These are phyloP conservation scores for Colletotrichum falcatum DNA, from an alignment of 2,329 filamentous ascomycete genomes.

Conservation along the genomic window DNA sequence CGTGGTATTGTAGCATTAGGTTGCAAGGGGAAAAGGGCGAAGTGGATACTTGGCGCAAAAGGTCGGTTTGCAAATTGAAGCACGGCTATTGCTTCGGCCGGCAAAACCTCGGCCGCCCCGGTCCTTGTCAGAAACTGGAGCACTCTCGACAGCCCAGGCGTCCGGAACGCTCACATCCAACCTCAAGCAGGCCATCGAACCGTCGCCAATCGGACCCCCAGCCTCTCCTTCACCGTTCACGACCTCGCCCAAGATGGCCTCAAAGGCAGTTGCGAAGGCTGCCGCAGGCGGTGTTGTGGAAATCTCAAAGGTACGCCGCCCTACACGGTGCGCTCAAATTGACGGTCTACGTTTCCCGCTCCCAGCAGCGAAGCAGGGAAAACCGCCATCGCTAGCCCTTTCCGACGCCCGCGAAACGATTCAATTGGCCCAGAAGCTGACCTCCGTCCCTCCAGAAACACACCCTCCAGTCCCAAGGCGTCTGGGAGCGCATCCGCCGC, in stretches of 20 bases:
- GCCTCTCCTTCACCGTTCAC: conserved; percentile 42
- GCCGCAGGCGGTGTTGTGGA: conserved; percentile 63
- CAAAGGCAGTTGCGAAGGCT: conserved; percentile 69
- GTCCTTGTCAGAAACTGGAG: conserved; percentile 36
- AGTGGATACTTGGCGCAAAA: conserved; percentile 28
- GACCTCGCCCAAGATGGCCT: conserved; percentile 65
- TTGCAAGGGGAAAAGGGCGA: conserved; percentile 18
- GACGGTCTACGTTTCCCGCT: background rate
- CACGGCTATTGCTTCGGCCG: conserved; percentile 40
- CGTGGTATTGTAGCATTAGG: conserved; percentile 2
- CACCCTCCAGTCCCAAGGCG: conserved; percentile 87
- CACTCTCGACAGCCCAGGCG: conserved; percentile 31
- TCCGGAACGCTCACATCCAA: conserved; percentile 34
- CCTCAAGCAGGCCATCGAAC: conserved; percentile 31
- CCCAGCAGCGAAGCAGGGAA: conserved; percentile 16
- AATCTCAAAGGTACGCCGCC: conserved; percentile 68
- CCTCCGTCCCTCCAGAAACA: conserved; percentile 79
- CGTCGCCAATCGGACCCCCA: conserved; percentile 26
- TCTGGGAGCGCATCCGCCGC: conserved; percentile 88
- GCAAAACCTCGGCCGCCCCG: conserved; percentile 32
- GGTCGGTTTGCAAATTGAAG: conserved; percentile 37
- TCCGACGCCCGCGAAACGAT: conserved; percentile 25
- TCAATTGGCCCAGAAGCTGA: background rate
- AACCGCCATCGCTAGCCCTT: conserved; percentile 5
- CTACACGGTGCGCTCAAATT: conserved; percentile 12